Conservation (phyloP, 2,329 filamentous ascomycete genomes). For the Colletotrichum godetiae region DNA sequence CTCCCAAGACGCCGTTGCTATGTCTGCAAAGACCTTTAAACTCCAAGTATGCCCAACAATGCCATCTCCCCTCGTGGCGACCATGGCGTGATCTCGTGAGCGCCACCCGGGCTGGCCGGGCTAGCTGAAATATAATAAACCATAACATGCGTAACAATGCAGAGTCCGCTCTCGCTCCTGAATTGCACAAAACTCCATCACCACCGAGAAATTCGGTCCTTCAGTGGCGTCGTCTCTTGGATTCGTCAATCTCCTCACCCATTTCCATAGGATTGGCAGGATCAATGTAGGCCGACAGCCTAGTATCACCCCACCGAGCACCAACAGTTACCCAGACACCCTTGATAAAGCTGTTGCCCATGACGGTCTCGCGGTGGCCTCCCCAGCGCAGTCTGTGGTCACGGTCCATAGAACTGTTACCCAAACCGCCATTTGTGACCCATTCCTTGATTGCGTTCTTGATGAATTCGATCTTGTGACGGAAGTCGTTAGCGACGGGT, state of each 20-base stretch:
- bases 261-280: conserved; percentile 64
- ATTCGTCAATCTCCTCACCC: conserved; percentile 65
- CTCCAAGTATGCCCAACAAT: conserved; percentile 34
- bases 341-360: conserved; percentile 65
- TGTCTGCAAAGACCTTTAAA: conserved; percentile 35
- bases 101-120: conserved; percentile 9
- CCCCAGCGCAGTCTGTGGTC: conserved; percentile 68
- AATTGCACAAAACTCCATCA: background rate
- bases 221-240: conserved; percentile 42
- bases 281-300: conserved; percentile 66
- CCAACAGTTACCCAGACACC: conserved; percentile 77
- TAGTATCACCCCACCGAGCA: conserved; percentile 69
- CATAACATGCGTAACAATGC: conserved; percentile 28
- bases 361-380: conserved; percentile 66
- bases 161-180: conserved; percentile 14
- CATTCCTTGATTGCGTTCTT: conserved; percentile 76
- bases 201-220: background rate
- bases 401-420: conserved; percentile 70
- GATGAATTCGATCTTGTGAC: conserved; percentile 80
- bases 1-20: conserved; percentile 35
- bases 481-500: conserved; percentile 78
- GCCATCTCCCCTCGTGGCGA: conserved; percentile 23
- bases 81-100: conserved; percentile 35
- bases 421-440: conserved; percentile 76
- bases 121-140: conserved; percentile 29